Percentiles rank a stretch among this genome's conserved stretches.
These are phyloP conservation scores for Lasiodiplodia theobromae DNA, from an alignment of 2,329 filamentous ascomycete species.

Conservation along the genomic window DNA sequence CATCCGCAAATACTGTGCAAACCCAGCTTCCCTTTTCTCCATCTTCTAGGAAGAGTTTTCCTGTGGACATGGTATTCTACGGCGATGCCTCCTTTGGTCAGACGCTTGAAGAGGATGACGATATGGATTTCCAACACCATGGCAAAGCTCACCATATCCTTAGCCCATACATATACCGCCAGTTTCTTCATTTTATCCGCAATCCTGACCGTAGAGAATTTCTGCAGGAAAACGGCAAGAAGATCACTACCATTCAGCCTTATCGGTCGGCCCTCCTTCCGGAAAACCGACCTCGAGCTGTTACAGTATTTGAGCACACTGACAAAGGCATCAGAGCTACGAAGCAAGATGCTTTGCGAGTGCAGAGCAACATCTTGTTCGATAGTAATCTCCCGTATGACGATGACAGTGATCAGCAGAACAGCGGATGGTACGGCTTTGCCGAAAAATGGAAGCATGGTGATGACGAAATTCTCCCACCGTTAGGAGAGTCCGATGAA, in stretches of 20 bases:
- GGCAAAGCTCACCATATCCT: conserved; percentile 31
- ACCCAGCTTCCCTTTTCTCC: not conserved
- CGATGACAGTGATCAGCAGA: conserved; percentile 31
- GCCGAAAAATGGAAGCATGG: conserved; percentile 51
- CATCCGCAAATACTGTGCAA: not conserved
- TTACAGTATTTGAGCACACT: conserved; percentile 38
- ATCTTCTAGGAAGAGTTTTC: conserved; percentile 23
- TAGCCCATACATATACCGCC: conserved; percentile 38
- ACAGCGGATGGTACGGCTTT: conserved; percentile 38
- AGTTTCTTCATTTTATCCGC: conserved; percentile 38
- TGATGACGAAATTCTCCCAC: conserved; percentile 56
- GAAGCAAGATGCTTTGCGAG: conserved; percentile 36
- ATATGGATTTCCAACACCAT: conserved; percentile 29
- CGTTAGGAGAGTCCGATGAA: conserved; percentile 63
- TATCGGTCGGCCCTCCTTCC: conserved; percentile 37
- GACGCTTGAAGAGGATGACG: conserved; percentile 29
- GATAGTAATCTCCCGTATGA: conserved; percentile 37
- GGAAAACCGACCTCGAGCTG: conserved; percentile 37
- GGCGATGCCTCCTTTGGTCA: conserved; percentile 16
- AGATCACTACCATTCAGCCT: conserved; percentile 40
- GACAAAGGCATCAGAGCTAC: conserved; percentile 35
- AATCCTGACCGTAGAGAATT: conserved; percentile 33
- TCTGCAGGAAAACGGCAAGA: conserved; percentile 32
- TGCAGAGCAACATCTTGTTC: conserved; percentile 26
- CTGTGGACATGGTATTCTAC: conserved; percentile 46